These are phyloP conservation scores for Exutisphaerella laricina DNA, from an alignment of 2,329 filamentous ascomycete genomes.

Conservation along the genomic window DNA sequence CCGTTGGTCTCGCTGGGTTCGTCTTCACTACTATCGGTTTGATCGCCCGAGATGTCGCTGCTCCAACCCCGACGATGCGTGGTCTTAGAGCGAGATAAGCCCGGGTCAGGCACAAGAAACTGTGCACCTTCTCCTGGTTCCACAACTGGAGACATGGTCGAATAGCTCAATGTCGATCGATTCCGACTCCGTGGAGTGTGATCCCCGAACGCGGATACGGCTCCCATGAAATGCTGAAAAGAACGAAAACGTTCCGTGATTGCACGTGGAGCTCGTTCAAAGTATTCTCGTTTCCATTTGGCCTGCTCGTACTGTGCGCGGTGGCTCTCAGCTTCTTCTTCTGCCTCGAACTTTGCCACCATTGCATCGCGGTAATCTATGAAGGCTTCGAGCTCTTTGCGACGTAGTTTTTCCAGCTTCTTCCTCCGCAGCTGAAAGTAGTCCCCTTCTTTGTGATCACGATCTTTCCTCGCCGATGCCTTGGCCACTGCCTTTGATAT, in stretches of 20 bases:
- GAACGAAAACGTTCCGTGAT: slow-evolving; percentile 28
- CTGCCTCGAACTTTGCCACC: slow-evolving; percentile 30
- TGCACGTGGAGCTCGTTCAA: slow-evolving; percentile 28
- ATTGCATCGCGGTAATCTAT: slow-evolving; percentile 29
- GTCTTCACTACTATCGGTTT: slow-evolving; percentile 31
- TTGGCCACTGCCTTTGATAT: slow-evolving; percentile 8
- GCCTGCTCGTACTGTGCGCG: slow-evolving; percentile 27
- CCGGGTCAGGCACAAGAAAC: slow-evolving; percentile 22
- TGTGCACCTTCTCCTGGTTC: slow-evolving; percentile 18
- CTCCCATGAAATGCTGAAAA: slow-evolving; percentile 28
- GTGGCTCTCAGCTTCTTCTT: slow-evolving; percentile 26
- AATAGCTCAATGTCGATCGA: slow-evolving; percentile 20
- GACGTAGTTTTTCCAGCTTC: slow-evolving; percentile 30
- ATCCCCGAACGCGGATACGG: slow-evolving; percentile 24
- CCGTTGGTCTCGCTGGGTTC: slow-evolving; percentile 16
- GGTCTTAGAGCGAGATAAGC: slow-evolving; percentile 18
- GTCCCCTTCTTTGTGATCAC: slow-evolving; percentile 18
- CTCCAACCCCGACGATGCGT: slow-evolving; percentile 29
- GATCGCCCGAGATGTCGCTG: slow-evolving; percentile 32
- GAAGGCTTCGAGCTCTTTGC: slow-evolving; percentile 29
- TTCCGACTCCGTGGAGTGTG: slow-evolving; percentile 21
- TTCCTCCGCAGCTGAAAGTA: slow-evolving; percentile 27
- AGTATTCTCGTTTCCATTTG: slow-evolving; percentile 31
- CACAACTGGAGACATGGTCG: slow-evolving; percentile 22
- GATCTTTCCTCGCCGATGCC: slow-evolving; percentile 6